phyloP scores from a whole-genome alignment of 1,284 basidiomycete species.

The Sporisorium graminicola region DNA sequence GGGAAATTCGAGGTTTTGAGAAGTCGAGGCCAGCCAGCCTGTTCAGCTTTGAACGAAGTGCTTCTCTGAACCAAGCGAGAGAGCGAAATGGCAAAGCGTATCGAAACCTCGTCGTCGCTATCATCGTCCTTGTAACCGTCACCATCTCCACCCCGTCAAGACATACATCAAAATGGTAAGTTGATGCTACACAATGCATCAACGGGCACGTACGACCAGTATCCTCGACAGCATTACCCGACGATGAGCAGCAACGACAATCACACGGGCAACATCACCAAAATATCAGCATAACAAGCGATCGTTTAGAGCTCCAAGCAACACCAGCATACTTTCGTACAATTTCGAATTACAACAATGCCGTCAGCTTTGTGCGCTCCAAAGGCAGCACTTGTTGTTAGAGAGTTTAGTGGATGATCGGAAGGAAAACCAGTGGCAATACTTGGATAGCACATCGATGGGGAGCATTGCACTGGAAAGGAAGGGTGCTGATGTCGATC shows the following conservation, averaged over 20 bases:
- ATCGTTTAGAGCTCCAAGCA: no score
- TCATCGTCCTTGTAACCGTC: constrained; percentile 40
- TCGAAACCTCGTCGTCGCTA: constrained; percentile 32
- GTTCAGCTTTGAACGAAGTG: not conserved
- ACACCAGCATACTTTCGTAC: not conserved
- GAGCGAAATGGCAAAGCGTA: constrained; percentile 9
- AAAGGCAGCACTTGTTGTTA: no score
- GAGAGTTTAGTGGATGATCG: no score
- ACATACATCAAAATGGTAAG: constrained; percentile 58
- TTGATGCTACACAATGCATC: constrained; percentile 13
- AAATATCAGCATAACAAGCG: not conserved
- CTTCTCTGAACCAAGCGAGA: not conserved
- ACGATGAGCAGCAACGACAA: not conserved
- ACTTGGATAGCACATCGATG: not conserved
- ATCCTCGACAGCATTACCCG: constrained; percentile 1
- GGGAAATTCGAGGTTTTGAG: constrained; percentile 12
- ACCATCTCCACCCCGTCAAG: constrained; percentile 51
- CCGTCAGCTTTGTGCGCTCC: not conserved
- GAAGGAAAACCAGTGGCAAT: no score
- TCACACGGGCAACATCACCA: constrained; percentile 4
- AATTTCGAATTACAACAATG: not conserved
- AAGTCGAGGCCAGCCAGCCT: not conserved
- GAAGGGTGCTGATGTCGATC: not conserved
- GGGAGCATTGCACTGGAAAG: not conserved
- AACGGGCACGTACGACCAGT: constrained; percentile 21